Conservation (phyloP, 768 basidiomycete species). For the Pisolithus albus region DNA sequence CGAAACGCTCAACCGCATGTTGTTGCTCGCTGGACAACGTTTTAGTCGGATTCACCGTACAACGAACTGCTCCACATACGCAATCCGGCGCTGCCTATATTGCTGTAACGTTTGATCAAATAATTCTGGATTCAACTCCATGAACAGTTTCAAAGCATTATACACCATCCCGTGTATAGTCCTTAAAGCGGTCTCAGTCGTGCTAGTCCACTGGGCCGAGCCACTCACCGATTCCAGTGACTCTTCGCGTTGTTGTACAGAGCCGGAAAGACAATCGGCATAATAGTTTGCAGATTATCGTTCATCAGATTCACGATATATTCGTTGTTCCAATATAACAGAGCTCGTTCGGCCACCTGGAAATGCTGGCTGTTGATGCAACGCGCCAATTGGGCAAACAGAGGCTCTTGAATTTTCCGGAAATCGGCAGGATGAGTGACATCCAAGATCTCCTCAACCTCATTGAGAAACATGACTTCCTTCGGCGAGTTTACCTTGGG, state of each 20-base stretch:
- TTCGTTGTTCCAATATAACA: slow-evolving; percentile 99
- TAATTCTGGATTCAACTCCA: slow-evolving; percentile 97
- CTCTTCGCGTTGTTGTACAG: slow-evolving; percentile 93
- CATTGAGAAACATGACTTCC: slow-evolving; percentile 99
- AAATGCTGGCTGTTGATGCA: slow-evolving; percentile 99
- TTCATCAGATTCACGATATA: slow-evolving; percentile 99
- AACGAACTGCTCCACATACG: slow-evolving; percentile 46
- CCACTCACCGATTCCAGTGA: slow-evolving; percentile 93
- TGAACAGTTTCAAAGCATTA: slow-evolving; percentile 95
- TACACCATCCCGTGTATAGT: slow-evolving; percentile 99
- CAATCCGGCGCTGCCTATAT: slow-evolving; percentile 81
- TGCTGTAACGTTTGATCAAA: slow-evolving; percentile 93
- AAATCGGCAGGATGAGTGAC: slow-evolving; percentile 97
- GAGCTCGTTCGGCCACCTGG: slow-evolving; percentile 95
- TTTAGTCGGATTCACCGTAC: slow-evolving; percentile 2
- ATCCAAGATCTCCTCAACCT: slow-evolving; percentile 97
- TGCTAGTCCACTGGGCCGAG: not conserved
- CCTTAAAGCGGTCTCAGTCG: slow-evolving; percentile 35
- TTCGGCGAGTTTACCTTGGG: slow-evolving; percentile 99
- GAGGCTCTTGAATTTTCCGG: slow-evolving; percentile 85
- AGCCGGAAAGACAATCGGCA: slow-evolving; percentile 96
- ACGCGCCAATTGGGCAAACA: slow-evolving; percentile 91
- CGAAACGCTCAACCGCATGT: slow-evolving; percentile 75
- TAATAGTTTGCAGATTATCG: slow-evolving; percentile 80
- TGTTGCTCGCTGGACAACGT: slow-evolving; percentile 69